Evolutionary conservation across 2,329 filamentous ascomycete genomes (phyloP).

Genomic region (Colletotrichum plurivorum): DNA sequence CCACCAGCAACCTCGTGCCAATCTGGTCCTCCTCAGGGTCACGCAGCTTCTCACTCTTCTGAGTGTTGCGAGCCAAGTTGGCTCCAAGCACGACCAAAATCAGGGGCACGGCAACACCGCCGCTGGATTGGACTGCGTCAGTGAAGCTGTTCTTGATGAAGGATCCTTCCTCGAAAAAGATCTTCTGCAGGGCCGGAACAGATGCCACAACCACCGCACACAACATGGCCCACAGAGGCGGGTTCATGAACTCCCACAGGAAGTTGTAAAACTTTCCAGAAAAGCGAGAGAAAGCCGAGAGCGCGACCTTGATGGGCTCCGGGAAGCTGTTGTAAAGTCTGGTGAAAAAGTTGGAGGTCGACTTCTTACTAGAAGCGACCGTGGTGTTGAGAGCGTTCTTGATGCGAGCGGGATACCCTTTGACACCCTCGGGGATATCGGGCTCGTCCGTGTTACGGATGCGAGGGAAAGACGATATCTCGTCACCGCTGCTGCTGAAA

Average conservation of each 20-base stretch:
- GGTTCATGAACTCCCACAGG: slow-evolving; percentile 96
- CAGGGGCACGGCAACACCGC: slow-evolving; percentile 91
- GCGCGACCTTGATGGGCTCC: slow-evolving; percentile 52
- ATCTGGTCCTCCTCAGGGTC: slow-evolving; percentile 80
- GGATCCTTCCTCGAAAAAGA: slow-evolving; percentile 91
- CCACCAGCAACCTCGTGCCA: slow-evolving; percentile 84
- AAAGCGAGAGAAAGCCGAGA: slow-evolving; percentile 50
- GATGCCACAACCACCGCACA: slow-evolving; percentile 92
- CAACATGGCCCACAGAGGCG: slow-evolving; percentile 97
- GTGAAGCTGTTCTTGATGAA: slow-evolving; percentile 96
- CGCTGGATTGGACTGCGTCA: slow-evolving; percentile 86
- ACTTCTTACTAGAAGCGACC: slow-evolving; percentile 43
- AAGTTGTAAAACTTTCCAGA: slow-evolving; percentile 70
- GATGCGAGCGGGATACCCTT: slow-evolving; percentile 56
- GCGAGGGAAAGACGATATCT: slow-evolving; percentile 75
- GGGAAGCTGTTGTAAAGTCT: slow-evolving; percentile 58
- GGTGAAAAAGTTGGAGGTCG: slow-evolving; percentile 42
- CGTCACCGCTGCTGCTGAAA: slow-evolving; percentile 54
- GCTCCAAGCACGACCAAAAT: slow-evolving; percentile 96
- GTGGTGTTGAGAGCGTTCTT: slow-evolving; percentile 51
- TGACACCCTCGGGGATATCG: slow-evolving; percentile 56
- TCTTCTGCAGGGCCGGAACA: slow-evolving; percentile 82
- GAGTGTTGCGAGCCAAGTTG: slow-evolving; percentile 92
- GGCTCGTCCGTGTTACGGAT: slow-evolving; percentile 61
- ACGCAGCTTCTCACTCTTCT: slow-evolving; percentile 74